Base-by-base conservation (phyloP, 352 stramenopile genomes). In the Detonula confervacea region DNA sequence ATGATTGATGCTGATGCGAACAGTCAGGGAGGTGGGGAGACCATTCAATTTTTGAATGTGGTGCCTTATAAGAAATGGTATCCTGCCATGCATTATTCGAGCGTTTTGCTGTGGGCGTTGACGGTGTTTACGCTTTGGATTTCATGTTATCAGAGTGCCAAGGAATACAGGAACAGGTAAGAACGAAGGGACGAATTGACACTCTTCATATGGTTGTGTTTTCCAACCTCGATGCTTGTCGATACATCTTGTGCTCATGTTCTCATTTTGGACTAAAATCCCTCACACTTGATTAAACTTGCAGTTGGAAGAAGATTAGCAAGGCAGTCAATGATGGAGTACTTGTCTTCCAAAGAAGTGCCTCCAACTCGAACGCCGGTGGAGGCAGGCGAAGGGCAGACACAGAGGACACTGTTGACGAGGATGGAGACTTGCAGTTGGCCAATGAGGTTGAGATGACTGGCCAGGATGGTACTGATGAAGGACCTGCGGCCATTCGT, bases 251-350 rank as follows among this genome's bases (percentile, higher is more conserved):
- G 11, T 52, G 39, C n/a, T n/a, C n/a, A 39, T 65, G 3, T 47
- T 14, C 30, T 60, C 16, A 18, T 60, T 20, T n/a, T 37, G 11
- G 16, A 6, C 51, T 60, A n/a, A 60, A 5, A 2, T 18, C 42
- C 20, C 42, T 49, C 14, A 18, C 6, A 20, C 20, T 22, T n/a
- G 20, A 20, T 49, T 49, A 7, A 30, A 22, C 20, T 18, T 49
- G 55, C 29, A 82, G 78, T 46, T 80, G 68, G 68, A 84, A 81
- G 49, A 71, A 67, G 52, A 81, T 77, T 57, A 71, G 42, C 39
- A 39, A 22, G 55, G 68, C 72, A 44, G 37, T 81, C 24, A 73
- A 73, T 67, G 69, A 84, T 5, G 76, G 76, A 2, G 44, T 77
- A 11, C 60, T 77, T 57, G 55, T 82, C 4, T 78, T 83, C 61